A percentile compares a stretch with the other conserved stretches of the same genome.
These are phyloP conservation scores for Cucurbita argyrosperma DNA, from an alignment of 306 rosid species.

Conservation along the genomic window DNA sequence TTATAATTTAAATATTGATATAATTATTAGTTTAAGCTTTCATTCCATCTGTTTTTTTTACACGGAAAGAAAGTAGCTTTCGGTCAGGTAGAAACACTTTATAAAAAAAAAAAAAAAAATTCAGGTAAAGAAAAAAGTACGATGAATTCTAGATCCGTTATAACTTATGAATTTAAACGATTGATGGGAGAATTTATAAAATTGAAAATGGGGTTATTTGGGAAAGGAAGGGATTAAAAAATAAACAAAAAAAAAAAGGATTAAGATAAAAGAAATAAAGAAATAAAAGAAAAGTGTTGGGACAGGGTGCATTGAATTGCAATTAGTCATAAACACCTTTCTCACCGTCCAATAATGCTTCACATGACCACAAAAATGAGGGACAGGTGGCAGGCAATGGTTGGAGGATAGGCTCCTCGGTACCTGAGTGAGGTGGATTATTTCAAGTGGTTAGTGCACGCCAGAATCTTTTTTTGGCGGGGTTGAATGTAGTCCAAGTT, in stretches of 20 bases:
- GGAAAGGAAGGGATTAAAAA: no score
- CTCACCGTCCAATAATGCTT: slow-evolving; percentile 49
- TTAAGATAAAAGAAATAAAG: not conserved
- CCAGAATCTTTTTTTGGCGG: slow-evolving; percentile 45
- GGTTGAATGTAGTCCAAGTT: slow-evolving; percentile 24
- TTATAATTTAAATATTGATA: no score
- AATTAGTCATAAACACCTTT: slow-evolving; percentile 28
- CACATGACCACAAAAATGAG: slow-evolving; percentile 35
- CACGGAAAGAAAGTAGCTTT: no score
- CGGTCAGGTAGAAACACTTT: no score
- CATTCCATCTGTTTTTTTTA: no score
- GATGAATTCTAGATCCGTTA: no score
- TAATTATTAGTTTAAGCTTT: no score
- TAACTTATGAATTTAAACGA: no score
- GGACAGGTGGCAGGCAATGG: slow-evolving; percentile 28
- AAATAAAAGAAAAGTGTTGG: not conserved
- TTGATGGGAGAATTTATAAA: not conserved
- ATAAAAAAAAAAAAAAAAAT: no score
- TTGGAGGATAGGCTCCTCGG: slow-evolving; percentile 22
- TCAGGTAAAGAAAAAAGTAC: no score
- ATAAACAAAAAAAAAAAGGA: no score
- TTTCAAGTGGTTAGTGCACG: slow-evolving; percentile 43
- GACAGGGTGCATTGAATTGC: slow-evolving; percentile 2
- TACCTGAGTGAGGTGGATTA: slow-evolving; percentile 26
- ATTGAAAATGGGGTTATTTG: not conserved